These are phyloP conservation scores for Aspergillus fischeri DNA, from an alignment of 2,329 filamentous ascomycete species.

Conservation along the genomic window DNA sequence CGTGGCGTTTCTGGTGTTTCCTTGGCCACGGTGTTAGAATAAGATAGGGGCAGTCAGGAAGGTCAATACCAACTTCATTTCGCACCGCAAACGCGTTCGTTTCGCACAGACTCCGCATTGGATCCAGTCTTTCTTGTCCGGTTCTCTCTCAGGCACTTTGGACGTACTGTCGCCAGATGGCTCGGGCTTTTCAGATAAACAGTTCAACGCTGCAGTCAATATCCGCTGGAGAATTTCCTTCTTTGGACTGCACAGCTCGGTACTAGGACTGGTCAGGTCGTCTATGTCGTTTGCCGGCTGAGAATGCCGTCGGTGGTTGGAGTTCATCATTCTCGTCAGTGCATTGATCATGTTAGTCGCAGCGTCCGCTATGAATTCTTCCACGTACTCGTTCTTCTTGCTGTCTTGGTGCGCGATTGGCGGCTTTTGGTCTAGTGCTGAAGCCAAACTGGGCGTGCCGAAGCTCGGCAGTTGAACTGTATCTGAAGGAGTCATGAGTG, in stretches of 20 bases:
- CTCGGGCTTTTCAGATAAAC: conserved; percentile 14
- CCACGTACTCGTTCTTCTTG: conserved; percentile 10
- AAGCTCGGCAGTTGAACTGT: conserved; percentile 12
- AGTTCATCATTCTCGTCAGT: conserved; percentile 31
- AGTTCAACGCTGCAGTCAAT: conserved; percentile 25
- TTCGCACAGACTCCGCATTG: conserved; percentile 30
- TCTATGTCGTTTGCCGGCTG: conserved; percentile 20
- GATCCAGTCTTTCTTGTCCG: conserved; percentile 25
- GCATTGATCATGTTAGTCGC: conserved; percentile 31
- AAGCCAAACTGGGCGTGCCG: conserved; percentile 9
- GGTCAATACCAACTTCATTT: conserved; percentile 32
- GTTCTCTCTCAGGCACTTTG: conserved; percentile 5
- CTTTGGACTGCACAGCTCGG: conserved; percentile 24
- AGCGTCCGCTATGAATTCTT: conserved; percentile 25
- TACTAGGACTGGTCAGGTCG: conserved; percentile 14
- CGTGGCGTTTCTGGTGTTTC: conserved; percentile 81
- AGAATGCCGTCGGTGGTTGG: conserved; percentile 18
- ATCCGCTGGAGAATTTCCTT: conserved; percentile 32
- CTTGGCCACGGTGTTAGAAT: conserved; percentile 41
- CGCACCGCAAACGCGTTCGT: conserved; percentile 29
- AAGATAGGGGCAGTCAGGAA: neutral
- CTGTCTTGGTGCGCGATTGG: conserved; percentile 3
- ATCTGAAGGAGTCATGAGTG: neutral
- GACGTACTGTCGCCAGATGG: conserved; percentile 1
- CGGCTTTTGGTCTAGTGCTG: conserved; percentile 6